These are phyloP conservation scores for Santalum album DNA, from an alignment of 164 flowering plant genomes.

Conservation along the genomic window DNA sequence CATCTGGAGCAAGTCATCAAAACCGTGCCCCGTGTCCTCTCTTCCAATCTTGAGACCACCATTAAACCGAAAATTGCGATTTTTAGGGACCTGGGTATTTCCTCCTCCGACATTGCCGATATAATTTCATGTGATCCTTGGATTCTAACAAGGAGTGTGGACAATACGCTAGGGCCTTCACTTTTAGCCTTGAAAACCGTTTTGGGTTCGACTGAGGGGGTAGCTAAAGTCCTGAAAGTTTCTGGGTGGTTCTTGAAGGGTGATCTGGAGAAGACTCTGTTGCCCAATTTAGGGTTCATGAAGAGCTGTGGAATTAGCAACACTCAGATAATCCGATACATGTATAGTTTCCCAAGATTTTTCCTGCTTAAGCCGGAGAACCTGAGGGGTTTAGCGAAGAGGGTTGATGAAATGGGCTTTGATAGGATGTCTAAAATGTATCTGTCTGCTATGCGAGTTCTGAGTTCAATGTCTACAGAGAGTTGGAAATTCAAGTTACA, in stretches of 20 bases:
- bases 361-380: conserved; percentile 17
- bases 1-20: conserved; percentile 14
- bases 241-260: conserved; percentile 14
- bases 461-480: conserved; percentile 18
- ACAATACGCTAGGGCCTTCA: conserved; percentile 8
- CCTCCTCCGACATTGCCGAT: conserved; percentile 11
- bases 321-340: conserved; percentile 9
- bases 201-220: conserved; percentile 10
- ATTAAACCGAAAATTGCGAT: conserved; percentile 25
- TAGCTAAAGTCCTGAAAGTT: conserved; percentile 10
- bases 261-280: conserved; percentile 22
- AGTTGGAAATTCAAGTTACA: conserved; percentile 24
- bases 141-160: conserved; percentile 11
- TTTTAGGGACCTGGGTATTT: conserved; percentile 18
- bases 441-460: conserved; percentile 16
- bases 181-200: conserved; percentile 11
- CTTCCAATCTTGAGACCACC: conserved; percentile 9
- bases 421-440: conserved; percentile 17
- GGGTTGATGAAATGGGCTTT: conserved; percentile 24
- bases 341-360: conserved; percentile 15
- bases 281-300: conserved; percentile 24
- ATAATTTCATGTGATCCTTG: conserved; percentile 20
- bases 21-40: conserved; percentile 10
- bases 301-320: conserved; percentile 17
- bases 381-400: conserved; percentile 10